A percentile compares a stretch with the other conserved stretches of the same genome.
These are phyloP conservation scores for Rhizophagus prolifer DNA, from an alignment of 192 early-diverging fungal genomes.

Conservation along the genomic window DNA sequence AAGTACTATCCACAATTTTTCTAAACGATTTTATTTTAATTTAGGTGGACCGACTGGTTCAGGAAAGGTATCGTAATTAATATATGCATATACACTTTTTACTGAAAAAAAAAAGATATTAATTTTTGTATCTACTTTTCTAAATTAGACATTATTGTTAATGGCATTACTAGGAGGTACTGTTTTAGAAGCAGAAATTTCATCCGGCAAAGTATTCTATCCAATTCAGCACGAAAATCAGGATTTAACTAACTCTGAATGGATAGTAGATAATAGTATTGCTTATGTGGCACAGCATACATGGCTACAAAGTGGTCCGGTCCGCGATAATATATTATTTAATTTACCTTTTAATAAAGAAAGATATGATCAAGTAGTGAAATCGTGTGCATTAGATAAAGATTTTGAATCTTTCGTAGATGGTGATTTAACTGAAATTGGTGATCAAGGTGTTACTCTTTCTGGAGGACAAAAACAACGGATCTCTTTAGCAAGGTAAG, in stretches of 20 bases:
- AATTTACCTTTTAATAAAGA: slow-evolving; percentile 75
- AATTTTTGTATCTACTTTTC: background rate
- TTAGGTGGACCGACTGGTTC: slow-evolving; percentile 76
- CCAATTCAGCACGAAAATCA: slow-evolving; percentile 31
- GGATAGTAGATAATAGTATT: slow-evolving; percentile 53
- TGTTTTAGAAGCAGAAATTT: slow-evolving; percentile 37
- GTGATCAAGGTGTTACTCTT: slow-evolving; percentile 86
- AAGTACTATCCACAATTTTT: slow-evolving; percentile 34
- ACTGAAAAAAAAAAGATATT: too few species aligned
- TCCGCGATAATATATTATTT: slow-evolving; percentile 63
- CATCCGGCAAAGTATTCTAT: slow-evolving; percentile 42
- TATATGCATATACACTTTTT: slow-evolving; percentile 61
- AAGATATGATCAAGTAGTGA: slow-evolving; percentile 52
- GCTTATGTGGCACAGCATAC: slow-evolving; percentile 79
- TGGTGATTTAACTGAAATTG: slow-evolving; percentile 91
- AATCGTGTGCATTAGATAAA: slow-evolving; percentile 77
- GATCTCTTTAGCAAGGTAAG: slow-evolving; percentile 60
- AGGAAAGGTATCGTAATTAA: slow-evolving; percentile 80
- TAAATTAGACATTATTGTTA: slow-evolving; percentile 59
- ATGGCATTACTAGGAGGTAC: slow-evolving; percentile 74
- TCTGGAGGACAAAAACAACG: slow-evolving; percentile 90
- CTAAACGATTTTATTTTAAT: background rate
- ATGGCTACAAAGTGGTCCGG: slow-evolving; percentile 57
- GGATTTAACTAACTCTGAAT: slow-evolving; percentile 8
- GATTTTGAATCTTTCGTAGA: slow-evolving; percentile 85